Percentiles rank a stretch among this genome's conserved stretches.
Evolutionary conservation across 371 early-diverging fungal genomes (phyloP).

Genomic region (Apophysomyces sp.): DNA sequence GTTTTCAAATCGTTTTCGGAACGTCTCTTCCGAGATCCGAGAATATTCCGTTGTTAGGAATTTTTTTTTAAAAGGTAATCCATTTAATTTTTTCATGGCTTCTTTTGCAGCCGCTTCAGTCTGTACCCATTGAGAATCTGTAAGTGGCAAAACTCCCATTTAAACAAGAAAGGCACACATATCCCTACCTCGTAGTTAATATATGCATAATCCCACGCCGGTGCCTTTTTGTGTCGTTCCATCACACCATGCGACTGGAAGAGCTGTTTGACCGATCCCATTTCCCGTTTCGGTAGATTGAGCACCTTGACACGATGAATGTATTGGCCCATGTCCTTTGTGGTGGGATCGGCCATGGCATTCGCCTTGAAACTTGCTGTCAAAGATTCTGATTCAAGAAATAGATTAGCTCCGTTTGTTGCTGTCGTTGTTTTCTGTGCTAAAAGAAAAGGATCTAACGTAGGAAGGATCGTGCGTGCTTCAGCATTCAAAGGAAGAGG

Average conservation of each 20-base stretch:
- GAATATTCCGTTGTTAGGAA: conserved; percentile 29
- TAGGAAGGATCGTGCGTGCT: not conserved
- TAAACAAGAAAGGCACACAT: no score
- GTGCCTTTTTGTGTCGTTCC: conserved; percentile 44
- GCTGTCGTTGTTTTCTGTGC: not conserved
- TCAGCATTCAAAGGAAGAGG: not conserved
- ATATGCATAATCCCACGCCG: conserved; percentile 42
- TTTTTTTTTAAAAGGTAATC: conserved; percentile 33
- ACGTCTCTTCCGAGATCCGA: conserved; percentile 18
- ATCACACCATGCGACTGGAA: conserved; percentile 26
- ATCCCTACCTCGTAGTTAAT: conserved; percentile 43
- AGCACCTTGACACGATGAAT: conserved; percentile 34
- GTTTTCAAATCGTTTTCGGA: conserved; percentile 27
- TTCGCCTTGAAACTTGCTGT: not conserved
- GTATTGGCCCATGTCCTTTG: conserved; percentile 7
- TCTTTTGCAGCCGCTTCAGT: conserved; percentile 43
- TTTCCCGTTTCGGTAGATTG: conserved; percentile 32
- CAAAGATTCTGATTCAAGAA: not conserved
- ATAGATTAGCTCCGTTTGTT: not conserved
- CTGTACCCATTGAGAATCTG: conserved; percentile 19
- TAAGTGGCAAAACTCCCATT: no score
- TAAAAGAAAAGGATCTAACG: not conserved
- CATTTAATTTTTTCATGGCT: conserved; percentile 34
- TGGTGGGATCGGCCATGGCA: not conserved
- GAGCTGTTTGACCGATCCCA: conserved; percentile 22